Percentiles rank a stretch among this genome's conserved stretches.
Conservation (phyloP, 1,284 basidiomycete genomes). For the Xanthoconium separans region DNA sequence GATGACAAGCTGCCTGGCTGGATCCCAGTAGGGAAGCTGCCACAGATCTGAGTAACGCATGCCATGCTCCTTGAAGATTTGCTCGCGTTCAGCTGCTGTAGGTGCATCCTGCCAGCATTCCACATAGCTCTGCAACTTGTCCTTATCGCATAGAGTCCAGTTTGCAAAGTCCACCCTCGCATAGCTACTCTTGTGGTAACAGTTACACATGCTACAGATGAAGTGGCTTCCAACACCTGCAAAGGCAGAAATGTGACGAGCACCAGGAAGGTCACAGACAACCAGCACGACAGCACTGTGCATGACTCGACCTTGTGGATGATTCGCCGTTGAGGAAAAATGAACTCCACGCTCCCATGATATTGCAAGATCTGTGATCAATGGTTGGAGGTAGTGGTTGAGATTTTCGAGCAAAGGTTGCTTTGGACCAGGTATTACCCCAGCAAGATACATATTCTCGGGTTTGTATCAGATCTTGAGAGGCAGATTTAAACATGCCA, state of each 20-base stretch:
- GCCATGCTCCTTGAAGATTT: conserved; percentile 13
- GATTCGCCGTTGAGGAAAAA: too few relatives aligned
- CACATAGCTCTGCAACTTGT: background rate
- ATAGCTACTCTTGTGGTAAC: conserved; percentile 13
- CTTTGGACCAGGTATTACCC: too few relatives aligned
- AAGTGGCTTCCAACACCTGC: conserved; percentile 13
- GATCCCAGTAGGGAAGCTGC: conserved; percentile 21
- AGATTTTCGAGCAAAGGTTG: too few relatives aligned
- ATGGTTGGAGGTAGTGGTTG: too few relatives aligned
- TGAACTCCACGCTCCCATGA: too few relatives aligned
- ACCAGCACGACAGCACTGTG: too few relatives aligned
- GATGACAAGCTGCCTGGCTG: conserved; percentile 9
- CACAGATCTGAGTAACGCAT: conserved; percentile 15
- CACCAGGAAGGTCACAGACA: background rate
- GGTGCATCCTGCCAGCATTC: conserved; percentile 15
- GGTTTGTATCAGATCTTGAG: too few relatives aligned
- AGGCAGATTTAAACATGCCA: too few relatives aligned
- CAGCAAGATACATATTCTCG: too few relatives aligned
- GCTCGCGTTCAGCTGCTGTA: background rate
- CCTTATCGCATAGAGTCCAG: conserved; percentile 10
- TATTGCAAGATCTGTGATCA: too few relatives aligned
- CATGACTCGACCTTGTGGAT: too few relatives aligned
- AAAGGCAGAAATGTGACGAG: conserved; percentile 4
- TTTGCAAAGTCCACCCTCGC: conserved; percentile 4
- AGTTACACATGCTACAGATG: conserved; percentile 9